These are phyloP conservation scores for Ceriops zippeliana DNA, from an alignment of 345 rosid species.

Conservation along the genomic window DNA sequence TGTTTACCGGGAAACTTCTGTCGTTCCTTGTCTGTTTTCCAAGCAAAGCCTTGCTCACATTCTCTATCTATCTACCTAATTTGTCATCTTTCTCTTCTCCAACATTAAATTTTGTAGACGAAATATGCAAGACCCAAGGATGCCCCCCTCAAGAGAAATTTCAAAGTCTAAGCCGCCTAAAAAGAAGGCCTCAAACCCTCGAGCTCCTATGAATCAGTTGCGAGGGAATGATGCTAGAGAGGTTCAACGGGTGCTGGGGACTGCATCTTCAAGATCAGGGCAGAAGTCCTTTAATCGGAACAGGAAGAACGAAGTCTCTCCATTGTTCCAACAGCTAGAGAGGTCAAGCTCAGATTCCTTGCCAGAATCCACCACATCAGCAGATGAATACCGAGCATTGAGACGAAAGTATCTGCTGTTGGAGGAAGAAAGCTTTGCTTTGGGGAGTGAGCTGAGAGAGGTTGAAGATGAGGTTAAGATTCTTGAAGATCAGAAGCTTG, in stretches of 20 bases:
- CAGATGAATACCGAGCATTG: conserved; percentile 59
- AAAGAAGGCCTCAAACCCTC: conserved; percentile 39
- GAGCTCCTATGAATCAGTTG: conserved; percentile 33
- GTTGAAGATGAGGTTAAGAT: conserved; percentile 60
- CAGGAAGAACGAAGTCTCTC: conserved; percentile 39
- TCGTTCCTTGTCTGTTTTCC: too few species aligned
- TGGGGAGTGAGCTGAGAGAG: conserved; percentile 61
- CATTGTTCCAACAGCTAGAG: conserved; percentile 52
- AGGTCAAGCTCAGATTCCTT: conserved; percentile 65
- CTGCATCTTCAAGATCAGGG: conserved; percentile 24
- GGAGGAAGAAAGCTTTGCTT: conserved; percentile 66
- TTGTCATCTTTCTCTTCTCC: background rate
- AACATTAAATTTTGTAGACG: conserved; percentile 9
- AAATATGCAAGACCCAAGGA: conserved; percentile 56
- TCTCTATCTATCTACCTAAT: too few species aligned
- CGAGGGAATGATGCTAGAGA: conserved; percentile 33
- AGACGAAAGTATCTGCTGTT: conserved; percentile 68
- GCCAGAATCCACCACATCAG: conserved; percentile 54
- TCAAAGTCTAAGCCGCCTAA: conserved; percentile 35
- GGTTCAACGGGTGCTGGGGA: conserved; percentile 26
- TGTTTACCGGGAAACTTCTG: too few species aligned
- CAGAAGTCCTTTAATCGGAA: conserved; percentile 44
- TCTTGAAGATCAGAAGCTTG: conserved; percentile 72
- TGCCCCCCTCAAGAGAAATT: conserved; percentile 45
- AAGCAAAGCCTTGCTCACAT: too few species aligned